A percentile compares a stretch with the other conserved stretches of the same genome.
Conservation (phyloP, 2,329 filamentous ascomycete genomes). For the Neonectria coccinea region DNA sequence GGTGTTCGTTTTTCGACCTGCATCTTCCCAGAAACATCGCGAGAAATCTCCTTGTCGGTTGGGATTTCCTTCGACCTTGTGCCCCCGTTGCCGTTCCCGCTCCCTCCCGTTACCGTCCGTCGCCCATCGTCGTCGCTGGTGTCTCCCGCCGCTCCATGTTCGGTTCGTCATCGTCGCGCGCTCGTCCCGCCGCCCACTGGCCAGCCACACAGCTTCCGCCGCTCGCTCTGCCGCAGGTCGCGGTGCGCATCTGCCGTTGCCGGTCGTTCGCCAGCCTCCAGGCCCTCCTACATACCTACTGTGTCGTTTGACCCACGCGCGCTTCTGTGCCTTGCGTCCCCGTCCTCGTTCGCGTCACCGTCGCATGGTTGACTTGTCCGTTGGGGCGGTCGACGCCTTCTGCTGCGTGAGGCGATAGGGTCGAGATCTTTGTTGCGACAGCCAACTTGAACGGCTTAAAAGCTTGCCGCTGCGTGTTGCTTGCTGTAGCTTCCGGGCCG, state of each 20-base stretch:
- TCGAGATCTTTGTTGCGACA: not conserved
- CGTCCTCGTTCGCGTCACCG: not conserved
- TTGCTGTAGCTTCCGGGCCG: slow-evolving; percentile 4
- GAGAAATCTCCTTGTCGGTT: not conserved
- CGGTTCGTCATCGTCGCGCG: slow-evolving; percentile 12
- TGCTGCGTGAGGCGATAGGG: not conserved
- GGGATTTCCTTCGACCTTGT: not conserved
- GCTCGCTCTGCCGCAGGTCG: slow-evolving; percentile 8
- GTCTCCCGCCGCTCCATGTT: slow-evolving; percentile 9
- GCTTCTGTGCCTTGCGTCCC: slow-evolving; percentile 25
- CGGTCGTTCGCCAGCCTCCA: slow-evolving; percentile 11
- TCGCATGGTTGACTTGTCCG: slow-evolving; percentile 18
- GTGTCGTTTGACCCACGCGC: slow-evolving; percentile 2
- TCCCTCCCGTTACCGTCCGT: not conserved
- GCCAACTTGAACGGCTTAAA: not conserved
- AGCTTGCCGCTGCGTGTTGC: not conserved
- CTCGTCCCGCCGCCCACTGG: slow-evolving; percentile 17
- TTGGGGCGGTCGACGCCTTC: slow-evolving; percentile 10
- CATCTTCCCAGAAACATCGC: slow-evolving; percentile 17
- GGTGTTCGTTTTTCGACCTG: slow-evolving; percentile 9
- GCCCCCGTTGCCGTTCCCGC: not conserved
- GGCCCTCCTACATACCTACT: slow-evolving; percentile 3
- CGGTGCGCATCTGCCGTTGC: slow-evolving; percentile 6
- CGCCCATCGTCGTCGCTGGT: slow-evolving; percentile 7
- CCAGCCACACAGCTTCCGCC: slow-evolving; percentile 23